Evolutionary conservation across 2,329 filamentous ascomycete genomes (phyloP), one percentile per base, ranked within the genome.

Genomic region (Alternaria gansuensis): DNA sequence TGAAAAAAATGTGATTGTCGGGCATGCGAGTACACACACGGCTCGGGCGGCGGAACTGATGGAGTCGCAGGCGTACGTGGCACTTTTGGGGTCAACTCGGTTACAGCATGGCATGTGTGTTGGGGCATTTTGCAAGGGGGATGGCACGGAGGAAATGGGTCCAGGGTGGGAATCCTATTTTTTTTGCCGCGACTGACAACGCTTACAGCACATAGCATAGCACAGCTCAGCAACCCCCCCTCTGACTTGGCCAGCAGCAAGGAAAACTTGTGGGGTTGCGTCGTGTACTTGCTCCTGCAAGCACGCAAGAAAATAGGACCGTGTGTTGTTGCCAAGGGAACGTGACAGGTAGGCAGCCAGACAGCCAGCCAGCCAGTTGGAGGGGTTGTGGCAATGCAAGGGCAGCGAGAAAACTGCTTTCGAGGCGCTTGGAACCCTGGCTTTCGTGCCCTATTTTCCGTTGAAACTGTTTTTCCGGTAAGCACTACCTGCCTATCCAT

Each of bases 141-240:
- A 55, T 51, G 45, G 53, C 49, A 53, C 49, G 54, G 54, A 57
- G 51, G 54, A 57, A 57, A 57, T 57, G 54, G 54, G 54, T 57
- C 54, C 54, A 48, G 49, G 49, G 49, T 46, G 34, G 17, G 21
- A 48, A 46, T 54, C 54, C 54, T 17, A 17, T 17, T 17, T 17
- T 17, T 57, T 57, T 57, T 40, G 37, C 37, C 49, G 49, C 17
- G 26, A 40, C 37, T 28, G 26, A 51, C 49, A 51, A 13, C 37
- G 49, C 37, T 26, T 41, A 40, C 37, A 50, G 24, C 33, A 37
- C 29, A 37, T 13, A 34, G 14, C 29, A 37, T 13, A 34, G 14
- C 14, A 17, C 17, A 17, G 17, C 17, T 17, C 17, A 17, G 17
- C 17, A 17, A 17, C 17, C 17, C 17, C 17, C 17, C 14, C 33